Percentiles rank a stretch among this genome's conserved stretches.
These are phyloP conservation scores for Neurospora sp. DNA, from an alignment of 2,329 filamentous ascomycete genomes.

Conservation along the genomic window DNA sequence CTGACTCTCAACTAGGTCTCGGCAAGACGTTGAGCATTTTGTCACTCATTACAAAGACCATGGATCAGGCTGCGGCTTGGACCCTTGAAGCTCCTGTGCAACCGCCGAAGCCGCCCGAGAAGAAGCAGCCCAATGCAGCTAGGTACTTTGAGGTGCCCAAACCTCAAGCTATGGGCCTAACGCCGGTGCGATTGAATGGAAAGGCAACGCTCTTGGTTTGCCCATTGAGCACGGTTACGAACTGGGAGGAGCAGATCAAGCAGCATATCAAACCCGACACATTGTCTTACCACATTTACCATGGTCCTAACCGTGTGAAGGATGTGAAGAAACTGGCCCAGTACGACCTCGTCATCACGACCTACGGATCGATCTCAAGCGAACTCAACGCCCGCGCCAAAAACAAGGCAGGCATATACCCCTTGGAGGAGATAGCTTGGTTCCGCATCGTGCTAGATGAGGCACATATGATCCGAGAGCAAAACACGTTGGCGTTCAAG, in stretches of 20 bases:
- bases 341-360: constrained; percentile 83
- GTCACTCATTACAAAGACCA: constrained; percentile 61
- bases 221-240: constrained; percentile 81
- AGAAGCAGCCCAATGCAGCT: constrained; percentile 19
- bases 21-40: constrained; percentile 81
- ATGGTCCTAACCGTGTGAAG: constrained; percentile 67
- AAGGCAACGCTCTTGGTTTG: constrained; percentile 79
- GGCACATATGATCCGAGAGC: constrained; percentile 87
- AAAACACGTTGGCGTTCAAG: constrained; percentile 71
- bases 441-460: constrained; percentile 92
- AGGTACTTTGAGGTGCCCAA: constrained; percentile 29
- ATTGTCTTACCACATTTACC: constrained; percentile 73
- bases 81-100: constrained; percentile 41
- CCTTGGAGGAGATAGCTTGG: constrained; percentile 74
- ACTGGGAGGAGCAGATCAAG: constrained; percentile 90
- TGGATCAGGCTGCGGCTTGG: constrained; percentile 55
- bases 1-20: constrained; percentile 32
- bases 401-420: constrained; percentile 48
- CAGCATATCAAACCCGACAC: constrained; percentile 60
- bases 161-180: constrained; percentile 37
- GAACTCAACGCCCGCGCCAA: constrained; percentile 60
- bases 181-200: constrained; percentile 53
- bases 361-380: constrained; percentile 78
- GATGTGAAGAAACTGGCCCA: constrained; percentile 57
- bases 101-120: constrained; percentile 28